Conservation (phyloP, 768 basidiomycete species). For the Rhizopogon roseolus region DNA sequence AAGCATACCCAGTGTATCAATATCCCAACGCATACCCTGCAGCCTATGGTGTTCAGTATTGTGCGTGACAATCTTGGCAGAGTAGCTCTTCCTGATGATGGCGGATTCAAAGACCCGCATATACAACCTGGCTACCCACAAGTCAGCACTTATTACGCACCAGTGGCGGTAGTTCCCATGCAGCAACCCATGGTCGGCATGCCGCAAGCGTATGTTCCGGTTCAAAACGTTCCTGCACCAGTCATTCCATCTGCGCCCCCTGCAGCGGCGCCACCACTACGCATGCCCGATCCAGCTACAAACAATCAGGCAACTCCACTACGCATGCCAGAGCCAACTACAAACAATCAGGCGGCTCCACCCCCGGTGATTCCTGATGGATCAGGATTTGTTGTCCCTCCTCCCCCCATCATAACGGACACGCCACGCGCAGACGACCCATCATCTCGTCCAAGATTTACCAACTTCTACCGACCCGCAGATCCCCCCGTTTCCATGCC, state of each 20-base stretch:
- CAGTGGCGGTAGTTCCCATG: constrained; percentile 17
- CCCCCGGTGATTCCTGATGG: constrained; percentile 12
- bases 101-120: constrained; percentile 17
- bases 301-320: background rate
- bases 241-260: constrained; percentile 6
- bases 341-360: background rate
- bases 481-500: constrained; percentile 5
- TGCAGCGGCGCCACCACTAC: background rate
- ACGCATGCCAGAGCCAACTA: background rate
- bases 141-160: constrained; percentile 20
- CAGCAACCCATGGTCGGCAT: constrained; percentile 25
- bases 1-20: constrained; percentile 13
- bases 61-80: constrained; percentile 11
- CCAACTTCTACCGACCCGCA: constrained; percentile 20
- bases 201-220: constrained; percentile 22
- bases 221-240: constrained; percentile 13
- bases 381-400: constrained; percentile 7
- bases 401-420: constrained; percentile 15
- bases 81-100: constrained; percentile 9
- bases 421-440: constrained; percentile 8
- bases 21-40: constrained; percentile 10
- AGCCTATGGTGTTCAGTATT: constrained; percentile 17
- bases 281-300: constrained; percentile 13
- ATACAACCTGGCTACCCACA: constrained; percentile 16
- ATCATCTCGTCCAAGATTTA: constrained; percentile 19